Percentiles rank a stretch among this genome's conserved stretches.
These are phyloP conservation scores for Pyrrhoderma noxium DNA, from an alignment of 1,284 basidiomycete genomes.

Conservation along the genomic window DNA sequence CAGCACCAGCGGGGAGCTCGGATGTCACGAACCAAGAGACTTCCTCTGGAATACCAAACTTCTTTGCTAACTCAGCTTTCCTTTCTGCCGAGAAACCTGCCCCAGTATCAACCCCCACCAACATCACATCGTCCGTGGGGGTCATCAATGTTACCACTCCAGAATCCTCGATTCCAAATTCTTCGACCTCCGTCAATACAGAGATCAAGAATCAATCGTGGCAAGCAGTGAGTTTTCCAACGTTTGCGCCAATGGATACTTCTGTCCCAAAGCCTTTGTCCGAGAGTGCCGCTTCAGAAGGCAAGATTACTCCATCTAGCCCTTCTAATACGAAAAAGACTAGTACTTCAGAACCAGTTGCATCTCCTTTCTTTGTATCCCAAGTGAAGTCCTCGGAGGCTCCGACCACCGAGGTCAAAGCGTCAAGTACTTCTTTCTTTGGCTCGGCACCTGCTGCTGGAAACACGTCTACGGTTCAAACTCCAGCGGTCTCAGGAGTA, in stretches of 20 bases:
- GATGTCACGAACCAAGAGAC: not conserved
- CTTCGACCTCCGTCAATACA: constrained; percentile 5
- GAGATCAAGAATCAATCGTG: constrained; percentile 16
- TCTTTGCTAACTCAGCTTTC: constrained; percentile 15
- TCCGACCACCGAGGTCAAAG: not conserved
- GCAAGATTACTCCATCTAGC: not conserved
- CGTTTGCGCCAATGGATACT: not conserved
- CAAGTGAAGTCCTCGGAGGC: constrained; percentile 3
- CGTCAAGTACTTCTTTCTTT: constrained; percentile 2
- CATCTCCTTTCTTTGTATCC: too few relatives aligned
- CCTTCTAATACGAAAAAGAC: too few relatives aligned
- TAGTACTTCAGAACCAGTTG: too few relatives aligned
- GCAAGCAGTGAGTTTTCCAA: not conserved
- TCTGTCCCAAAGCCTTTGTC: too few relatives aligned
- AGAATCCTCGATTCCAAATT: too few relatives aligned
- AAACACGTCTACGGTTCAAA: not conserved
- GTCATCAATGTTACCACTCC: not conserved
- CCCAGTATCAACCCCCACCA: not conserved
- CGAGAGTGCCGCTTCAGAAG: not conserved
- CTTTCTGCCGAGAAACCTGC: constrained; percentile 5
- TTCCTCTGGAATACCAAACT: constrained; percentile 11
- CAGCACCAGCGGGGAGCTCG: not conserved
- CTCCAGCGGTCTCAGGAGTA: not conserved
- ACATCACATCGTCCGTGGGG: not conserved
- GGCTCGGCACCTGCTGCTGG: constrained; percentile 1